Conservation (phyloP, 345 rosid species). For the Brassica juncea region DNA sequence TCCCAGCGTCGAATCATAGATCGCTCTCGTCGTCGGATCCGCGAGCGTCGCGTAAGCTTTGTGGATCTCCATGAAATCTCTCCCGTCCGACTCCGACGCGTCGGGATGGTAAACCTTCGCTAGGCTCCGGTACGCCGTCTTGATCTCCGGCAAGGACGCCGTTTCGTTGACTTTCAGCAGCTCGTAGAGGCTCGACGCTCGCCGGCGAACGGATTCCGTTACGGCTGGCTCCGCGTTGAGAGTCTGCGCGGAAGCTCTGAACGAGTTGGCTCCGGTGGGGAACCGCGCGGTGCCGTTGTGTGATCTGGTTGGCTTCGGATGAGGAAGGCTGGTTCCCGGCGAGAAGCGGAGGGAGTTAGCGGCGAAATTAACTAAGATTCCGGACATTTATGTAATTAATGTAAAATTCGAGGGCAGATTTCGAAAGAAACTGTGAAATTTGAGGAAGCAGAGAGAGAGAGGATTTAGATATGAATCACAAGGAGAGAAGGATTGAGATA, state of each 20-base stretch:
- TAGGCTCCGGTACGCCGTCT: neutral
- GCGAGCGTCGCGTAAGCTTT: neutral
- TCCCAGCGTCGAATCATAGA: neutral
- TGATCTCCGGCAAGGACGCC: neutral
- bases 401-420: neutral
- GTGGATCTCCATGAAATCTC: neutral
- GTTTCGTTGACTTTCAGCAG: neutral
- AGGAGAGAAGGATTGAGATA: neutral
- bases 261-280: neutral
- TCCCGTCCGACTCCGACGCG: neutral
- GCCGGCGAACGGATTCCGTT: neutral
- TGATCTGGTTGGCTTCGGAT: neutral
- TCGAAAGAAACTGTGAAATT: neutral
- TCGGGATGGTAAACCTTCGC: neutral
- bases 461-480: neutral
- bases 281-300: neutral
- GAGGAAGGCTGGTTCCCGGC: neutral
- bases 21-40: conserved; percentile 5
- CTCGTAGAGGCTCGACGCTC: neutral
- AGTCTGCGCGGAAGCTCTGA: neutral
- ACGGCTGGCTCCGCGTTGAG: neutral
- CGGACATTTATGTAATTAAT: neutral
- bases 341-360: neutral
- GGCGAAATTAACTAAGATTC: neutral
- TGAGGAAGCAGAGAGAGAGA: neutral